These are phyloP conservation scores for Colletotrichum sp. DNA, from an alignment of 2,329 filamentous ascomycete genomes.

Conservation along the genomic window DNA sequence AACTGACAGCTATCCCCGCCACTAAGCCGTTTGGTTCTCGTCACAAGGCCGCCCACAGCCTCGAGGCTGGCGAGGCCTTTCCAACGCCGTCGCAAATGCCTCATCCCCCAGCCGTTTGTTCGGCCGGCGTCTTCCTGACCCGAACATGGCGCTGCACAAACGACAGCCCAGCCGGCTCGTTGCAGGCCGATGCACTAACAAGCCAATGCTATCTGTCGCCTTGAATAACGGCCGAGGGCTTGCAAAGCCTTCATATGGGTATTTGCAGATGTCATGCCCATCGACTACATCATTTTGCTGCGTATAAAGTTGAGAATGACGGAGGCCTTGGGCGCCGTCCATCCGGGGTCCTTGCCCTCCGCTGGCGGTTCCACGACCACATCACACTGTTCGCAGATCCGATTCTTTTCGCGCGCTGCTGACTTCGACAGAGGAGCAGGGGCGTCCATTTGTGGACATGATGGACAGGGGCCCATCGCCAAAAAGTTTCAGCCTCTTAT, in stretches of 20 bases:
- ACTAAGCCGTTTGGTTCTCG: neutral
- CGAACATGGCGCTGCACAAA: neutral
- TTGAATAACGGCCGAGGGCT: neutral
- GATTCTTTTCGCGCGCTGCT: neutral
- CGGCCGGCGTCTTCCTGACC: neutral
- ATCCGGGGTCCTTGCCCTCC: neutral
- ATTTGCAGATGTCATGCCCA: neutral
- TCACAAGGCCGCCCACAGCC: neutral
- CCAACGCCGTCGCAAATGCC: neutral
- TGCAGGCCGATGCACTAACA: neutral
- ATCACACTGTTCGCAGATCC: neutral
- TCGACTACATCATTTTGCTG: neutral
- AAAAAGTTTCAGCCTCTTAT: conserved; percentile 6
- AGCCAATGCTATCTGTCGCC: neutral
- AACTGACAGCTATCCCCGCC: neutral
- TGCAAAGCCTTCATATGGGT: neutral
- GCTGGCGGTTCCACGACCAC: neutral
- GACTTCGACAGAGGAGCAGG: neutral
- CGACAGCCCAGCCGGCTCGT: neutral
- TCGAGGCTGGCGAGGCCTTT: neutral
- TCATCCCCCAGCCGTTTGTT: neutral
- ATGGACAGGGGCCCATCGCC: conserved; percentile 1
- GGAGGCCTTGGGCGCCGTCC: neutral
- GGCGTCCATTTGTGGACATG: neutral
- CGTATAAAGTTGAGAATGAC: neutral